Conservation (phyloP, 352 stramenopile species). For the Pseudoperonospora humuli region DNA sequence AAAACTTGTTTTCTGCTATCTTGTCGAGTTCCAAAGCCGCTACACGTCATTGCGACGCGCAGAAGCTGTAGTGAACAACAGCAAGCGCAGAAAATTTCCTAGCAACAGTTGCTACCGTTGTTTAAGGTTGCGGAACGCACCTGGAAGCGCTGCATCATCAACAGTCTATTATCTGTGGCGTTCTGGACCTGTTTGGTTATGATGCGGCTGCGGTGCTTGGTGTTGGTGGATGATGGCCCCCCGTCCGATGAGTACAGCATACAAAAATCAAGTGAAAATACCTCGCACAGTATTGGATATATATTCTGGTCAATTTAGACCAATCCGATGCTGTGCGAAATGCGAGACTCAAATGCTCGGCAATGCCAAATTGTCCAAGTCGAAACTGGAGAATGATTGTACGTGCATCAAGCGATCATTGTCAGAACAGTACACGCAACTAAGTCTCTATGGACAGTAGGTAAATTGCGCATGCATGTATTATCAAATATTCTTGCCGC, state of each 20-base stretch:
- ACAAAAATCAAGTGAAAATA: conserved; percentile 1
- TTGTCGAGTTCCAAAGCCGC: background rate
- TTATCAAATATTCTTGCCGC: no score
- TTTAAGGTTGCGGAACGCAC: conserved; percentile 20
- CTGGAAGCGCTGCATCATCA: conserved; percentile 57
- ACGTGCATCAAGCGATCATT: no score
- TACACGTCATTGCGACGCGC: background rate
- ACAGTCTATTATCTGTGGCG: conserved; percentile 3
- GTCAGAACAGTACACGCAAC: no score
- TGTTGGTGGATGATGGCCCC: conserved; percentile 15
- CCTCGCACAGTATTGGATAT: conserved; percentile 3
- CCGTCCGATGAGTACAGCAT: conserved; percentile 4
- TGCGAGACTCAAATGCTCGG: no score
- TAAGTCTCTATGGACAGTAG: no score
- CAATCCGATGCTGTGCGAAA: no score
- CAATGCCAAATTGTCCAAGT: no score
- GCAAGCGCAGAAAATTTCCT: background rate
- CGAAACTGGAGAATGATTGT: no score
- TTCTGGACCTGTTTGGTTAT: conserved; percentile 22
- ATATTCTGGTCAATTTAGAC: background rate
- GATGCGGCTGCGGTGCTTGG: conserved; percentile 7
- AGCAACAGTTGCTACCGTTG: no score
- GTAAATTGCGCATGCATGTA: no score
- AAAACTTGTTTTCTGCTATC: background rate
- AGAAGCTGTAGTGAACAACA: background rate